phyloP scores from a whole-genome alignment of 179 eudicot genomes.

The Sideroxylon spinosum region DNA sequence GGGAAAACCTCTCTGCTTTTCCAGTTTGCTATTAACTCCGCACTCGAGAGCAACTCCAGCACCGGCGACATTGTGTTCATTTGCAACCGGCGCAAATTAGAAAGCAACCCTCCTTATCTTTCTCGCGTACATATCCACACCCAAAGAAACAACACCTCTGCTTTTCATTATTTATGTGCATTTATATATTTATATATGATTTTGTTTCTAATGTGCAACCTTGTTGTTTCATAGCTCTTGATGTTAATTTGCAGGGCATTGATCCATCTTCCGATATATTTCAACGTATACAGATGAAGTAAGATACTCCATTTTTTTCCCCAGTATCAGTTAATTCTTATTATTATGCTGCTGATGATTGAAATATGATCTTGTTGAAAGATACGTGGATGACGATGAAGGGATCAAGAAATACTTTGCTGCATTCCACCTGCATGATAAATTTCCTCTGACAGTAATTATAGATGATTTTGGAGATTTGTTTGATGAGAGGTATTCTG shows the following conservation, averaged over 20 bases:
- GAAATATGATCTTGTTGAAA: background rate
- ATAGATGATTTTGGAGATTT: slow-evolving; percentile 66
- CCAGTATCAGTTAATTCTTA: too few species aligned
- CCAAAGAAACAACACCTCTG: too few species aligned
- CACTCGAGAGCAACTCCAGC: background rate
- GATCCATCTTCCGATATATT: slow-evolving; percentile 28
- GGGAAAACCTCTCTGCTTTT: slow-evolving; percentile 57
- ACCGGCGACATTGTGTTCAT: slow-evolving; percentile 35
- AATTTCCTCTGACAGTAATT: slow-evolving; percentile 50
- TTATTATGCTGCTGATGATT: background rate
- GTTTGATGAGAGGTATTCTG: slow-evolving; percentile 54
- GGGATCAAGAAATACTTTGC: slow-evolving; percentile 48
- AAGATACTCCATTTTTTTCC: background rate
- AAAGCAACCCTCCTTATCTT: slow-evolving; percentile 36
- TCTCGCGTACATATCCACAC: slow-evolving; percentile 10
- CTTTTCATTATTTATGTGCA: too few species aligned
- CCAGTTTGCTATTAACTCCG: slow-evolving; percentile 39
- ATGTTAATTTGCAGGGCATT: slow-evolving; percentile 20
- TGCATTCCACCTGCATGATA: slow-evolving; percentile 50
- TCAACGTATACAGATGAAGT: slow-evolving; percentile 43
- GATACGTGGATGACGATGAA: slow-evolving; percentile 48
- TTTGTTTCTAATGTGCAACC: background rate
- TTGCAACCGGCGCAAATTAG: slow-evolving; percentile 39
- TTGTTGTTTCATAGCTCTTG: background rate
- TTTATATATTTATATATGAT: too few species aligned